phyloP scores from a whole-genome alignment of 2,329 filamentous ascomycete genomes.

The Trichoderma sp. region DNA sequence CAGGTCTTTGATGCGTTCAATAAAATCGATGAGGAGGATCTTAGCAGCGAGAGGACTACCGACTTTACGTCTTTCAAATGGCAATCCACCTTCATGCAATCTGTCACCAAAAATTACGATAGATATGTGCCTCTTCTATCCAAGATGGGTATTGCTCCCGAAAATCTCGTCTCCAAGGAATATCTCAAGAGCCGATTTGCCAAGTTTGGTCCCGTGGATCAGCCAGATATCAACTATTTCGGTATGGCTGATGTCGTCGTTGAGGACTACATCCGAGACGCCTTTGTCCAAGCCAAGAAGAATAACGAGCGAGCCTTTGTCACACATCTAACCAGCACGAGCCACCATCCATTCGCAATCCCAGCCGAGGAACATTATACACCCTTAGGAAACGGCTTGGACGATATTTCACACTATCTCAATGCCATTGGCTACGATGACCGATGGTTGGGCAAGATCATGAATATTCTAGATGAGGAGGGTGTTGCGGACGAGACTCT shows the following conservation, averaged over 20 bases:
- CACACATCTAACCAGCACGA: slow-evolving; percentile 36
- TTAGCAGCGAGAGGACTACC: slow-evolving; percentile 14
- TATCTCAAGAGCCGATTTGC: slow-evolving; percentile 31
- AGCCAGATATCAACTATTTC: slow-evolving; percentile 36
- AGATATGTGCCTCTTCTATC: slow-evolving; percentile 30
- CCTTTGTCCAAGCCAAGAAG: slow-evolving; percentile 31
- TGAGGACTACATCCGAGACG: slow-evolving; percentile 34
- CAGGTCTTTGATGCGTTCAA: slow-evolving; percentile 39
- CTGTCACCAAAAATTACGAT: slow-evolving; percentile 33
- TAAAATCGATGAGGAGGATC: slow-evolving; percentile 20
- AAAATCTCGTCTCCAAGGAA: slow-evolving; percentile 29
- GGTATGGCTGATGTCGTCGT: slow-evolving; percentile 32
- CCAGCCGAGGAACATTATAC: slow-evolving; percentile 30
- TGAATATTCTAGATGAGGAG: slow-evolving; percentile 32
- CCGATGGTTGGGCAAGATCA: slow-evolving; percentile 32
- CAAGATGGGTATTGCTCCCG: slow-evolving; percentile 30
- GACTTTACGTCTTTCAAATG: slow-evolving; percentile 30
- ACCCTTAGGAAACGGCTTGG: slow-evolving; percentile 27
- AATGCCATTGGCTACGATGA: slow-evolving; percentile 35
- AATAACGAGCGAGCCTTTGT: slow-evolving; percentile 34
- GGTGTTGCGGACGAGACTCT: slow-evolving; percentile 35
- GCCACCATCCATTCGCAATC: slow-evolving; percentile 34
- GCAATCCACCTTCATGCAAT: slow-evolving; percentile 34
- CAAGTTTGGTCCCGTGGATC: slow-evolving; percentile 29
- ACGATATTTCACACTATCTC: slow-evolving; percentile 35